phyloP scores from a whole-genome alignment of 2,329 filamentous ascomycete species.

The Fusarium denticulatum region DNA sequence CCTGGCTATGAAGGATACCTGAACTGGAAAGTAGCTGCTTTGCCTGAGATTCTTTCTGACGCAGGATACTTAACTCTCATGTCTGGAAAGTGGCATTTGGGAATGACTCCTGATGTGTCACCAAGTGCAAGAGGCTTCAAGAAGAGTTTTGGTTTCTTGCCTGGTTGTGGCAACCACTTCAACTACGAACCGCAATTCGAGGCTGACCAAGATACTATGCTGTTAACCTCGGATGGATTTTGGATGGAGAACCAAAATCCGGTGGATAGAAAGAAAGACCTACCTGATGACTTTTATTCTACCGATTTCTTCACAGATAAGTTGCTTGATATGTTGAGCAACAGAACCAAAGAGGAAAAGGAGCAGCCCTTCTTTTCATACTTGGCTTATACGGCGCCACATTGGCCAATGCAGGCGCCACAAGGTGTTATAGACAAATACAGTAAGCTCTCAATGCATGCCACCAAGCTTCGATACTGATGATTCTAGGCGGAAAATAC shows the following conservation, averaged over 20 bases:
- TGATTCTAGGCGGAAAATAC: conserved; percentile 1
- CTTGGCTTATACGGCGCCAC: conserved; percentile 3
- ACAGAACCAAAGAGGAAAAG: conserved; percentile 47
- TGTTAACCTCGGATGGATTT: conserved; percentile 38
- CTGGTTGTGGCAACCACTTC: conserved; percentile 62
- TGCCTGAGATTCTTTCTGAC: conserved; percentile 44
- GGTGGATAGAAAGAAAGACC: conserved; percentile 49
- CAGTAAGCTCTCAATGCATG: background rate
- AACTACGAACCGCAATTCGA: conserved; percentile 58
- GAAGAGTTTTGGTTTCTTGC: conserved; percentile 53
- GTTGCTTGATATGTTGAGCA: conserved; percentile 58
- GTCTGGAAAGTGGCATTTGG: conserved; percentile 50
- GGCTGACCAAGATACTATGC: conserved; percentile 58
- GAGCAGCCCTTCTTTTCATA: conserved; percentile 12
- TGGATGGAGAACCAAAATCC: conserved; percentile 55
- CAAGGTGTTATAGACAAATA: conserved; percentile 8
- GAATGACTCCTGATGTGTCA: conserved; percentile 42
- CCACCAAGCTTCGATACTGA: fast-evolving
- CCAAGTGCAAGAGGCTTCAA: conserved; percentile 52
- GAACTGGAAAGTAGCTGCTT: conserved; percentile 44
- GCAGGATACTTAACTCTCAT: conserved; percentile 47
- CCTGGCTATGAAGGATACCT: conserved; percentile 49
- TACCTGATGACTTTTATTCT: conserved; percentile 63
- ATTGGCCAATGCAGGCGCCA: conserved; percentile 17
- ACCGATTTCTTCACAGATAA: conserved; percentile 62